Conservation (phyloP, 805 yeast genomes). For the Lipomyces kockii region DNA sequence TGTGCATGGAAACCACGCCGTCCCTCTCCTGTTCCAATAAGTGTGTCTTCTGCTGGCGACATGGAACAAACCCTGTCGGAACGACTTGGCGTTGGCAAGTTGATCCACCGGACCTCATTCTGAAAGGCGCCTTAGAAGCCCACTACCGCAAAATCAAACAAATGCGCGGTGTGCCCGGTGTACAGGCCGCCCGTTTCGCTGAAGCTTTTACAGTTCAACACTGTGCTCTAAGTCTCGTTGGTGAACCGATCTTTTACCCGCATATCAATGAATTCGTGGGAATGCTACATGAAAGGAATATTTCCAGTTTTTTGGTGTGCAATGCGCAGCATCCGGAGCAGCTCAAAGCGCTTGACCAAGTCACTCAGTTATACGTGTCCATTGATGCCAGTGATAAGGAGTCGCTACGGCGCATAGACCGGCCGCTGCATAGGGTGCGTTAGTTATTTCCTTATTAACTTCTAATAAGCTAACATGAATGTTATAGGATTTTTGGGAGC, state of each 20-base stretch:
- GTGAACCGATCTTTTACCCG: slow-evolving; percentile 94
- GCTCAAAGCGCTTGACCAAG: slow-evolving; percentile 67
- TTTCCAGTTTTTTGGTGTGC: slow-evolving; percentile 88
- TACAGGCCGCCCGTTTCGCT: slow-evolving; percentile 83
- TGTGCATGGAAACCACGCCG: slow-evolving; percentile 96
- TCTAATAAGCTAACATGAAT: background rate
- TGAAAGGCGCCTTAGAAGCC: slow-evolving; percentile 84
- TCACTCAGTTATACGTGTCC: slow-evolving; percentile 89
- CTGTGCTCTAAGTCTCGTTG: slow-evolving; percentile 90
- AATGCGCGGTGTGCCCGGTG: slow-evolving; percentile 95
- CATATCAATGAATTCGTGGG: slow-evolving; percentile 82
- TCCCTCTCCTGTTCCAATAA: slow-evolving; percentile 91
- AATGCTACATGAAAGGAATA: slow-evolving; percentile 77
- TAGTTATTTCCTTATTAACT: background rate
- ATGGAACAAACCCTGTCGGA: slow-evolving; percentile 95
- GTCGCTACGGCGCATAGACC: slow-evolving; percentile 79
- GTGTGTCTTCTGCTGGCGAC: slow-evolving; percentile 97
- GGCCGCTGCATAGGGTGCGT: slow-evolving; percentile 70
- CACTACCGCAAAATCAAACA: slow-evolving; percentile 92
- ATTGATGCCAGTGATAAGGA: slow-evolving; percentile 91
- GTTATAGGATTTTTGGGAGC: slow-evolving; percentile 81
- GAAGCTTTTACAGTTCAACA: slow-evolving; percentile 89
- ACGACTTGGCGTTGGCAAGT: slow-evolving; percentile 97
- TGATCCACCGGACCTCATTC: slow-evolving; percentile 81
- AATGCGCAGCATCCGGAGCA: slow-evolving; percentile 96